phyloP scores from a whole-genome alignment of 2,329 filamentous ascomycete species.

The Xylogone sp. region DNA sequence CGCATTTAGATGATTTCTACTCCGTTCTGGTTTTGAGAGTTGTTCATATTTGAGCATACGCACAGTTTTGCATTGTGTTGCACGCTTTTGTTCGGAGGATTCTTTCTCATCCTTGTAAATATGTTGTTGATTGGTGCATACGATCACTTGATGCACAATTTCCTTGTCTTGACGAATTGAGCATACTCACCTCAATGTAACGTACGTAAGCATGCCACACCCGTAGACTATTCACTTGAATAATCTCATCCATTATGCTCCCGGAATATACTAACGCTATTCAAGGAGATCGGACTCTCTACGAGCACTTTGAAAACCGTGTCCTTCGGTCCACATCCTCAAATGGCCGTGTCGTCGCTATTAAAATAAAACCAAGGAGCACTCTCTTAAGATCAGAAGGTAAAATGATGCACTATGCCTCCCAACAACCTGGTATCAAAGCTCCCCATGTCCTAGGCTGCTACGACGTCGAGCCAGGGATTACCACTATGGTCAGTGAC shows the following conservation, averaged over 20 bases:
- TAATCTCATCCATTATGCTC: not conserved
- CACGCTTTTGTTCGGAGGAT: too few relatives aligned
- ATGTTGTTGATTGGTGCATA: too few relatives aligned
- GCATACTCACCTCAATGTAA: too few relatives aligned
- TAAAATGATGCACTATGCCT: not conserved
- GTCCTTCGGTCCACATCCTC: not conserved
- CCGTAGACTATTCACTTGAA: too few relatives aligned
- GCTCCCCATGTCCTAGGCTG: not conserved
- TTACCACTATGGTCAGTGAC: not conserved
- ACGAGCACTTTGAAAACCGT: slow-evolving; percentile 1
- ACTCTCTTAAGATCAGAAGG: not conserved
- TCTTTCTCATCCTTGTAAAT: too few relatives aligned
- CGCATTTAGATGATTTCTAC: too few relatives aligned
- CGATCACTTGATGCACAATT: too few relatives aligned
- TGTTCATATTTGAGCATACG: too few relatives aligned
- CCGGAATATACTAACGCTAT: not conserved
- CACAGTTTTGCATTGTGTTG: too few relatives aligned
- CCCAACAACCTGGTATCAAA: not conserved
- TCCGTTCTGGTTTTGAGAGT: too few relatives aligned
- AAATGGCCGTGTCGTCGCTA: not conserved
- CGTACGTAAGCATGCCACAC: too few relatives aligned
- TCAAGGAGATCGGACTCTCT: not conserved
- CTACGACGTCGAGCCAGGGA: not conserved
- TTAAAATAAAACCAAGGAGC: not conserved
- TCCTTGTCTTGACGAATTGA: too few relatives aligned